phyloP scores from a whole-genome alignment of 129 eudicot species.

The Apium graveolens region DNA sequence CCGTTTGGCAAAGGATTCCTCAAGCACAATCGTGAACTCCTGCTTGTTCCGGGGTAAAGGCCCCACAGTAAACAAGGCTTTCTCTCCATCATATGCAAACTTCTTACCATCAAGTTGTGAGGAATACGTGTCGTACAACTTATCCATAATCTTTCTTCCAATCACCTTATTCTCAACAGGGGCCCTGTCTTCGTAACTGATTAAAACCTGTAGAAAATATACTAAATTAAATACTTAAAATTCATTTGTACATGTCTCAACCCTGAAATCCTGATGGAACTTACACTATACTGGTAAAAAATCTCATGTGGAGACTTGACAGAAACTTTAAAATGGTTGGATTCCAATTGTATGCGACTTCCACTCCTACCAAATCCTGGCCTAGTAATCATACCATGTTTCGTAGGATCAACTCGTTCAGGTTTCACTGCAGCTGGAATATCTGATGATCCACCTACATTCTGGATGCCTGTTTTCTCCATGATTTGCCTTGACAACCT shows the following conservation, averaged over 20 bases:
- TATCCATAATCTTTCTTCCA: slow-evolving; percentile 59
- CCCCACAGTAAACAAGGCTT: slow-evolving; percentile 66
- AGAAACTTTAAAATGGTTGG: slow-evolving; percentile 85
- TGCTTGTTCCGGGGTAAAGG: slow-evolving; percentile 52
- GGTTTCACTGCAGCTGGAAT: slow-evolving; percentile 23
- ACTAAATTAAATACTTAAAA: not conserved
- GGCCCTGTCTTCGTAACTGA: slow-evolving; percentile 42
- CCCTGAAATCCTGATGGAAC: slow-evolving; percentile 13
- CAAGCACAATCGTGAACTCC: slow-evolving; percentile 67
- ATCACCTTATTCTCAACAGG: slow-evolving; percentile 45
- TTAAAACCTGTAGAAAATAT: slow-evolving; percentile 53
- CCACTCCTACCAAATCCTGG: slow-evolving; percentile 77
- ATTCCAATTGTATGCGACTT: slow-evolving; percentile 44
- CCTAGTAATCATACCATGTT: slow-evolving; percentile 46
- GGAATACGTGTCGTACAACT: slow-evolving; percentile 52
- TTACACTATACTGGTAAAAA: slow-evolving; percentile 83
- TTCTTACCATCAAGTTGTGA: slow-evolving; percentile 60
- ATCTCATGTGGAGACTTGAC: slow-evolving; percentile 42
- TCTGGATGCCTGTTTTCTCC: slow-evolving; percentile 20
- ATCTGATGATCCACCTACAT: too few species aligned
- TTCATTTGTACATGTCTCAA: not conserved
- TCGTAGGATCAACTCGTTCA: slow-evolving; percentile 24
- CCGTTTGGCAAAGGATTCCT: slow-evolving; percentile 58
- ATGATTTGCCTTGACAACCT: too few species aligned
- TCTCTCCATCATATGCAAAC: slow-evolving; percentile 82